Percentiles rank a stretch among this genome's conserved stretches.
These are phyloP conservation scores for Calycina herbarum DNA, from an alignment of 2,329 filamentous ascomycete species.

Conservation along the genomic window DNA sequence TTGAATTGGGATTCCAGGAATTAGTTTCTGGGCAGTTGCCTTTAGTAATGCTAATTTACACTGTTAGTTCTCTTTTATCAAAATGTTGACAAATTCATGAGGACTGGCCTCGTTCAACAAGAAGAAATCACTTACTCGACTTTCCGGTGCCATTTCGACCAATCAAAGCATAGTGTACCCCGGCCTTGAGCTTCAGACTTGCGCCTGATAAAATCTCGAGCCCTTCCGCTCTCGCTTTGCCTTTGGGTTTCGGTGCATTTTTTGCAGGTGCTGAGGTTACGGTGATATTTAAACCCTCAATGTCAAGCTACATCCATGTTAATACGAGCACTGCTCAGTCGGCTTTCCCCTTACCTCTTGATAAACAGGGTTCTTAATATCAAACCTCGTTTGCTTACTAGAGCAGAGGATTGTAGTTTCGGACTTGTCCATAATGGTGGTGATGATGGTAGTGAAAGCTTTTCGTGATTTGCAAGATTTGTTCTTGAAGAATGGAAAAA, in stretches of 20 bases:
- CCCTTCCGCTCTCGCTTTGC: slow-evolving; percentile 50
- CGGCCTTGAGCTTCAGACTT: slow-evolving; percentile 69
- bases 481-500: no score
- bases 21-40: slow-evolving; percentile 74
- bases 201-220: slow-evolving; percentile 71
- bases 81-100: neutral
- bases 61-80: neutral
- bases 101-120: neutral
- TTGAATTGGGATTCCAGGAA: slow-evolving; percentile 71
- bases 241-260: slow-evolving; percentile 35
- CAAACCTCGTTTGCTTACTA: slow-evolving; percentile 38
- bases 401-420: slow-evolving; percentile 34
- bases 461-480: no score
- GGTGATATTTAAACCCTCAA: slow-evolving; percentile 63
- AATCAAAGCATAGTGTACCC: slow-evolving; percentile 73
- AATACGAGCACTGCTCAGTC: neutral
- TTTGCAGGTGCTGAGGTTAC: slow-evolving; percentile 8
- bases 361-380: slow-evolving; percentile 37
- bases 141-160: slow-evolving; percentile 84
- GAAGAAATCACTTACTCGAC: slow-evolving; percentile 56
- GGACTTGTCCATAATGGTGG: slow-evolving; percentile 25
- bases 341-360: slow-evolving; percentile 30
- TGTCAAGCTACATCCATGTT: slow-evolving; percentile 53
- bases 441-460: neutral
- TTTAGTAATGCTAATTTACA: slow-evolving; percentile 60